A percentile compares a stretch with the other conserved stretches of the same genome.
Evolutionary conservation across 768 basidiomycete genomes (phyloP).

Genomic region (Hygrophoropsis aurantiaca): DNA sequence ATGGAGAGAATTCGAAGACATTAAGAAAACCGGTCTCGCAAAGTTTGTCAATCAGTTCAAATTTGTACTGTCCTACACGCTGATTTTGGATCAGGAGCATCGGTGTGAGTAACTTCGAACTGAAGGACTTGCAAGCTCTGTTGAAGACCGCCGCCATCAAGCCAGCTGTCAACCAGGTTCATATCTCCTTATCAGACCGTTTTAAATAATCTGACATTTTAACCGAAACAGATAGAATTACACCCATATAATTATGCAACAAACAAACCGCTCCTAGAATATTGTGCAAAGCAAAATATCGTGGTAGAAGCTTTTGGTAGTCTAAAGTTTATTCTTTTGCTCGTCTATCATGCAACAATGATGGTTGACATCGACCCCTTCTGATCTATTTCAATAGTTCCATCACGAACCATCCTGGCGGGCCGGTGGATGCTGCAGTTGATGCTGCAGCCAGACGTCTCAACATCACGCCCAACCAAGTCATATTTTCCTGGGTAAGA

Average conservation of each 20-base stretch:
- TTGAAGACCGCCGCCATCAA: constrained; percentile 50
- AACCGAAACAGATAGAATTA: constrained; percentile 56
- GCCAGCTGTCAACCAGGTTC: constrained; percentile 75
- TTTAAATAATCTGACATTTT: too few relatives aligned
- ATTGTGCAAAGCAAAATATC: constrained; percentile 56
- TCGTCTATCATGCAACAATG: constrained; percentile 19
- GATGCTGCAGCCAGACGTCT: constrained; percentile 50
- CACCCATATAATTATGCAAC: constrained; percentile 72
- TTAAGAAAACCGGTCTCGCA: constrained; percentile 42
- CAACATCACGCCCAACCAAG: constrained; percentile 60
- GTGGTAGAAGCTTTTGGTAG: constrained; percentile 66
- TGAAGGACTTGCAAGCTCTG: constrained; percentile 51
- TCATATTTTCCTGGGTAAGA: constrained; percentile 68
- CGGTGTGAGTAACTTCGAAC: constrained; percentile 68
- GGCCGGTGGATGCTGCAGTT: constrained; percentile 62
- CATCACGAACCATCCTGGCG: constrained; percentile 58
- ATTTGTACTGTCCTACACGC: constrained; percentile 9
- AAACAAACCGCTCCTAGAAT: constrained; percentile 54
- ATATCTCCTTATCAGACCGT: too few relatives aligned
- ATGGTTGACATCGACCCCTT: constrained; percentile 1
- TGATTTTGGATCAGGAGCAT: constrained; percentile 49
- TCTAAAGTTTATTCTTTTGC: constrained; percentile 46
- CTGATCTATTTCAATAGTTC: constrained; percentile 41
- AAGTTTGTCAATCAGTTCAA: constrained; percentile 10
- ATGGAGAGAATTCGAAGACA: constrained; percentile 60